Percentiles rank a stretch among this genome's conserved stretches.
These are phyloP conservation scores for Aspergillus quadricinctus DNA, from an alignment of 2,329 filamentous ascomycete species.

Conservation along the genomic window DNA sequence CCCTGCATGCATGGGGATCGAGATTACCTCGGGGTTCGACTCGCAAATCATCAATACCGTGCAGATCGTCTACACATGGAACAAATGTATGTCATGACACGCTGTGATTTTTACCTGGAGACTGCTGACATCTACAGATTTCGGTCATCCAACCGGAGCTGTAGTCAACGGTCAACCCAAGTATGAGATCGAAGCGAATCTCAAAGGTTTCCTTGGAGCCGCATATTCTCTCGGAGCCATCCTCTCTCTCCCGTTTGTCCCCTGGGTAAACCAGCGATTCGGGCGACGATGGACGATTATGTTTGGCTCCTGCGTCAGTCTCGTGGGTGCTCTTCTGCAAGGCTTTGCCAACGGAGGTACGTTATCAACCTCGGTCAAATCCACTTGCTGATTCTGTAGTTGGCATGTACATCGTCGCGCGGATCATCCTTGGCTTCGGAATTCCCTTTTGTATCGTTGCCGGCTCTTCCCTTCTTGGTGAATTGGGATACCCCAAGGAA, in stretches of 20 bases:
- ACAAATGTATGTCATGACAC: conserved; percentile 28
- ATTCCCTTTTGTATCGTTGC: conserved; percentile 58
- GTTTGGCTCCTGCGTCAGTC: conserved; percentile 52
- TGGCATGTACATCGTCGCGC: conserved; percentile 58
- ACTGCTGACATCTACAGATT: conserved; percentile 10
- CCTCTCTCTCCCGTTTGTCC: conserved; percentile 55
- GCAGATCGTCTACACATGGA: conserved; percentile 38
- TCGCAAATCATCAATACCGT: conserved; percentile 47
- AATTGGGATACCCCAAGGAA: conserved; percentile 59
- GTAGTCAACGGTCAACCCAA: conserved; percentile 11
- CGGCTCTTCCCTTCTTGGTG: conserved; percentile 56
- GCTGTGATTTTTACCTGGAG: too few species aligned
- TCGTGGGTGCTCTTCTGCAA: conserved; percentile 54
- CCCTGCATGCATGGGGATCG: conserved; percentile 59
- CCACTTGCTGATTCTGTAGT: conserved; percentile 28
- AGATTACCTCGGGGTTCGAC: conserved; percentile 59
- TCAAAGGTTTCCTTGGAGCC: conserved; percentile 52
- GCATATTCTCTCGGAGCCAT: conserved; percentile 59
- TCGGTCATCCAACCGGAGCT: conserved; percentile 18
- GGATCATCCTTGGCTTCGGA: conserved; percentile 59
- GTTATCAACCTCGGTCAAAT: conserved; percentile 4
- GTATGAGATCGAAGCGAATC: conserved; percentile 17
- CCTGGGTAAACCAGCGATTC: conserved; percentile 51
- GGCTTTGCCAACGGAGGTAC: conserved; percentile 47
- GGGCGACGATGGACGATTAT: conserved; percentile 57